Conservation (phyloP, 345 rosid species). For the Kernera saxatilis region DNA sequence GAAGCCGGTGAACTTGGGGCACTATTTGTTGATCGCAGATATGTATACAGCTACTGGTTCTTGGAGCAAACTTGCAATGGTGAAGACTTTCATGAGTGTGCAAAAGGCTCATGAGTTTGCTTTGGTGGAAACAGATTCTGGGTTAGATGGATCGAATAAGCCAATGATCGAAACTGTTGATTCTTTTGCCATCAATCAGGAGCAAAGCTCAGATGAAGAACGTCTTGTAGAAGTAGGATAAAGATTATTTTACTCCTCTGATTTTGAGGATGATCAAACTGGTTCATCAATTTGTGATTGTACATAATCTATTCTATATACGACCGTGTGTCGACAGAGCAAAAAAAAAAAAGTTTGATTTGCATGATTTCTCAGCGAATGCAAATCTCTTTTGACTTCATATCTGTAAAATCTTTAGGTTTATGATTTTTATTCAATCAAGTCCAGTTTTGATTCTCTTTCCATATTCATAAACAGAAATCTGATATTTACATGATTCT, state of each 20-base stretch:
- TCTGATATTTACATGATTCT: no score
- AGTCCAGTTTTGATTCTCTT: no score
- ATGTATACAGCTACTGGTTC: constrained; percentile 53
- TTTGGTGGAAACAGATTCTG: constrained; percentile 45
- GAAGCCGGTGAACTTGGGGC: constrained; percentile 52
- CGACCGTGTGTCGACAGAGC: not conserved
- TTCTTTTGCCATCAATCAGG: constrained; percentile 17
- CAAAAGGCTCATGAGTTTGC: constrained; percentile 53
- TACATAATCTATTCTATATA: not conserved
- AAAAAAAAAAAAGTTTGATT: no score
- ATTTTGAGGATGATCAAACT: not conserved
- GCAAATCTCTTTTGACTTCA: no score
- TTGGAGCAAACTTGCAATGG: constrained; percentile 51
- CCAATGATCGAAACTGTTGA: constrained; percentile 38
- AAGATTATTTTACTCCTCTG: not conserved
- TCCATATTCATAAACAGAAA: no score
- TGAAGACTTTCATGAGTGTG: constrained; percentile 53
- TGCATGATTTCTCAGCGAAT: no score
- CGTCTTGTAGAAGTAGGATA: constrained; percentile 31
- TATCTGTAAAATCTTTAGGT: no score
- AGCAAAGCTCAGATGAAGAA: constrained; percentile 37
- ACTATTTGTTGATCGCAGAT: constrained; percentile 55
- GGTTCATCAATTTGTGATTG: not conserved
- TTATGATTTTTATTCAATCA: no score
- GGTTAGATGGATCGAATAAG: constrained; percentile 44